These are phyloP conservation scores for Pyrus betulifolia DNA, from an alignment of 306 rosid species.

Conservation along the genomic window DNA sequence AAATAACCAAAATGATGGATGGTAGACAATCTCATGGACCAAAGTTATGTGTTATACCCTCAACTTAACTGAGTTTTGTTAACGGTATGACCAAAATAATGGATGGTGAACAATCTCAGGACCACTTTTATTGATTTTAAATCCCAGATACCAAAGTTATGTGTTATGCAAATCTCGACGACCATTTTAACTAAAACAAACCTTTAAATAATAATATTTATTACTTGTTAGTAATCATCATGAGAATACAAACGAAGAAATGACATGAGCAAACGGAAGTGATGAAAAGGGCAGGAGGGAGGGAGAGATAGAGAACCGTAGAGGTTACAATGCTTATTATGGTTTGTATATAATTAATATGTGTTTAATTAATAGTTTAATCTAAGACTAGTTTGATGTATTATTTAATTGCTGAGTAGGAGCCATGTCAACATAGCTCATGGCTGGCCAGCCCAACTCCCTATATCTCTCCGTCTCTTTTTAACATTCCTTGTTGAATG, in stretches of 20 bases:
- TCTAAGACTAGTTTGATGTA: neutral
- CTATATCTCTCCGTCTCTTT: slow-evolving; percentile 15
- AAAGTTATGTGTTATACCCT: too few relatives aligned
- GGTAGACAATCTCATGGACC: too few relatives aligned
- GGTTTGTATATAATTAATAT: neutral
- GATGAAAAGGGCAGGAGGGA: neutral
- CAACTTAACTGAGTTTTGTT: too few relatives aligned
- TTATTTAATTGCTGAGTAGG: slow-evolving; percentile 22
- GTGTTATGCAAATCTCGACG: too few relatives aligned
- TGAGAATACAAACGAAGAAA: neutral
- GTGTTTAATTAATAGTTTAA: neutral
- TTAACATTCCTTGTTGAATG: neutral
- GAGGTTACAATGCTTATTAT: neutral
- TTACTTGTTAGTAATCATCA: too few relatives aligned
- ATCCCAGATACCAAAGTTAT: too few relatives aligned
- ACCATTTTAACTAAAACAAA: too few relatives aligned
- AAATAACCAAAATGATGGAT: too few relatives aligned
- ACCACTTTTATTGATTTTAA: too few relatives aligned
- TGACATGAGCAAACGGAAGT: neutral
- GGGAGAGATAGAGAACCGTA: neutral
- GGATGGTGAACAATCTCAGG: too few relatives aligned
- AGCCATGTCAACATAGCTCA: slow-evolving; percentile 92
- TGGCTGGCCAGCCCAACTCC: slow-evolving; percentile 86
- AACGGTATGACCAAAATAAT: too few relatives aligned
- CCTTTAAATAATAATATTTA: too few relatives aligned